Evolutionary conservation across 2,329 filamentous ascomycete species (phyloP), one percentile per base, ranked within the genome.

Genomic region (Penicillium sp.): DNA sequence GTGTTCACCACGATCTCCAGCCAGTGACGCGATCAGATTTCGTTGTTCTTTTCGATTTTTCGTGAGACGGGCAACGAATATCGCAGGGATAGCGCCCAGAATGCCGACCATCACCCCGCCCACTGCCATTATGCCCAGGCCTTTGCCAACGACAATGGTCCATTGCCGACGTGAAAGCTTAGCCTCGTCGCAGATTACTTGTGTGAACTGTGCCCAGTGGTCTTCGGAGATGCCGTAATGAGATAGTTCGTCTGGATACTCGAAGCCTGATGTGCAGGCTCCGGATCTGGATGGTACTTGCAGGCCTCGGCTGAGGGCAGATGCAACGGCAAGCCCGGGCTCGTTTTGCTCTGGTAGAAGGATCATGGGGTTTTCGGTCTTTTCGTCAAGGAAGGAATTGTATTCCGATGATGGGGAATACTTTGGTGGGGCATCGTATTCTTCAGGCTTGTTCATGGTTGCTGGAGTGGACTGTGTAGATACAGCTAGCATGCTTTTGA

Each of bases 91-190:
- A 1, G 69, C 62, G 1, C 68, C 66, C 1, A 73, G 52, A n/a
- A 70, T 47, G 2, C 71, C 71, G 6, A 73, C 35, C 64, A 73
- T 71, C 17, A 73, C 38, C 0, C 69, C 69, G 1, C 68, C 70
- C 8, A 73, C 59, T 6, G 66, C 70, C 39, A 73, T 59, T 1
- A 63, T 64, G 2, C 71, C 70, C 1, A 73, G 44, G 1, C 70
- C 70, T 43, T 61, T 66, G 8, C 69, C 71, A 6, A 73, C 54
- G 0, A 70, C 68, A 0, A 64, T 70, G 12, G 49, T 64, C 71
- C 71, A 73, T 55, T 73, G 71, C 19, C 58, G 56, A 3, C 64
- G 60, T 3, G 68, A 68, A 25, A 73, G 57, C 12, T 66, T 65
- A 8, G 69, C 71, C 25, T 65, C 65, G 2, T 68, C 57, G 10